phyloP scores from a whole-genome alignment of 2,329 filamentous ascomycete species.

The Pseudocercospora fuligena region DNA sequence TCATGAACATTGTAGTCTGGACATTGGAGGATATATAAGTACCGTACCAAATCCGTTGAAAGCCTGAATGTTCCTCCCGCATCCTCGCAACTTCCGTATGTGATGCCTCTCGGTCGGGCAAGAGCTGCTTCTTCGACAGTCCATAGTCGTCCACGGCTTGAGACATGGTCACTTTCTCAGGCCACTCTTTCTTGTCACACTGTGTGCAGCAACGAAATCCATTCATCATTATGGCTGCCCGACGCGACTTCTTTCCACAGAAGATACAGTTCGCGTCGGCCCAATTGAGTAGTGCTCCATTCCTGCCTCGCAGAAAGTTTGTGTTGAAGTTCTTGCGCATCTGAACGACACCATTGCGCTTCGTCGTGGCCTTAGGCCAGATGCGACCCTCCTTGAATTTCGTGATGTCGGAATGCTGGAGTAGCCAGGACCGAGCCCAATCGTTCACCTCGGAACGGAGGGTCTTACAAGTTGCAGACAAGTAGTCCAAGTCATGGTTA shows the following conservation, averaged over 20 bases:
- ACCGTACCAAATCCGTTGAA: constrained; percentile 34
- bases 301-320: constrained; percentile 22
- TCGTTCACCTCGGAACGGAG: constrained; percentile 34
- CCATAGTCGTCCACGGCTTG: constrained; percentile 32
- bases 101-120: constrained; percentile 21
- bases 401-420: constrained; percentile 34
- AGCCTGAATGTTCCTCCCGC: neutral
- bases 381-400: constrained; percentile 19
- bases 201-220: constrained; percentile 36
- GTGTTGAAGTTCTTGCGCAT: constrained; percentile 8
- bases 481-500: constrained; percentile 29
- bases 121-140: constrained; percentile 33
- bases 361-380: constrained; percentile 11
- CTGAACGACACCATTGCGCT: constrained; percentile 2
- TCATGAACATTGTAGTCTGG: constrained; percentile 37
- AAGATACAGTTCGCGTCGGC: constrained; percentile 36
- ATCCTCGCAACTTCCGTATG: neutral
- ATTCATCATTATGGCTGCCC: constrained; percentile 38
- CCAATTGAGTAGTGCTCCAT: constrained; percentile 33
- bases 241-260: constrained; percentile 36
- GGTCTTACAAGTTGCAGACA: constrained; percentile 32
- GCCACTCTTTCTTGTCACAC: constrained; percentile 39
- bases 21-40: constrained; percentile 29
- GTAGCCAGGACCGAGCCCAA: constrained; percentile 37
- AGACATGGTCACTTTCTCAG: constrained; percentile 40